phyloP scores from a whole-genome alignment of 192 early-diverging fungal species.

The Umbelopsis vinacea region DNA sequence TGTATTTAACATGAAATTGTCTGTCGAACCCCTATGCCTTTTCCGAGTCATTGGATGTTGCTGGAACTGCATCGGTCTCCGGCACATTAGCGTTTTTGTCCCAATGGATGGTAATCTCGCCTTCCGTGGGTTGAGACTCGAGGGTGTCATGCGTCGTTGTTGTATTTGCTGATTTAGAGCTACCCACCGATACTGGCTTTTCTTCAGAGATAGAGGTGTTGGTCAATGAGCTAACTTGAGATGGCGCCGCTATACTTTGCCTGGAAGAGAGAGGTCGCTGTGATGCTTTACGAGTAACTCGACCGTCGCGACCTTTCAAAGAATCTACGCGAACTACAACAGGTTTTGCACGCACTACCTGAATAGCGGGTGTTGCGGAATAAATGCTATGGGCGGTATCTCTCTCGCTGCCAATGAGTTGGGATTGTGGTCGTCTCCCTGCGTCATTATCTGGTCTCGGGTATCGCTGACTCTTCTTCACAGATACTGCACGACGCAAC shows the following conservation, averaged over 20 bases:
- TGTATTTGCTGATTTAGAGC: background rate
- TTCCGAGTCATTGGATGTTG: background rate
- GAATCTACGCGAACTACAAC: slow-evolving; percentile 21
- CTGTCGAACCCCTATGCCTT: background rate
- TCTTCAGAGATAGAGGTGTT: background rate
- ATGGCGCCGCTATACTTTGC: background rate
- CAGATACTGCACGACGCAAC: slow-evolving; percentile 22
- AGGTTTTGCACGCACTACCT: slow-evolving; percentile 28
- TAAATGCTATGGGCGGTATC: background rate
- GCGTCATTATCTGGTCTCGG: background rate
- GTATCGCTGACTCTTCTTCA: slow-evolving; percentile 21
- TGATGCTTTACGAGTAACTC: slow-evolving; percentile 16
- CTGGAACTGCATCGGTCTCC: background rate
- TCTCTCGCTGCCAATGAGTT: background rate
- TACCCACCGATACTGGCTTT: background rate
- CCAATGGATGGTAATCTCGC: background rate
- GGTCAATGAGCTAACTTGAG: background rate
- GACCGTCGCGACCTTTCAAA: slow-evolving; percentile 1
- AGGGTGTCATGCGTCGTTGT: background rate
- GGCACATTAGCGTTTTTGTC: background rate
- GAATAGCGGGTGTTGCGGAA: slow-evolving; percentile 18
- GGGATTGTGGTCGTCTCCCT: background rate
- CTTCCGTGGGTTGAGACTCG: background rate
- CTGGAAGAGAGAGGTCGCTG: background rate
- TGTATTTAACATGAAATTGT: background rate